Base-by-base conservation (phyloP, 768 basidiomycete species). In the Phallus indusiatus region DNA sequence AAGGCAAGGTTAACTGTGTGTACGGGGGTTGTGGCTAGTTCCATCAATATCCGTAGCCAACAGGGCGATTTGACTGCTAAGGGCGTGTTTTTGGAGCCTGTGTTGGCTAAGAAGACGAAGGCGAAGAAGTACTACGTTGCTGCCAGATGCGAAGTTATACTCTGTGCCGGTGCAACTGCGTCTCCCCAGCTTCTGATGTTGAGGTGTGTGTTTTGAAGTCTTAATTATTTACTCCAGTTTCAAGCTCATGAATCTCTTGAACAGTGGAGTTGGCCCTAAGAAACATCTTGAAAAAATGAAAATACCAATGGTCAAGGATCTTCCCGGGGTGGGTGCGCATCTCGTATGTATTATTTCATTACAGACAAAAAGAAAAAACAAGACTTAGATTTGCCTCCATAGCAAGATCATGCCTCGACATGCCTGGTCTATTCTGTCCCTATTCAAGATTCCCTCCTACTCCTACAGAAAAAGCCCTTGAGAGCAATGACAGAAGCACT, bases 261-360 rank as follows among this genome's bases (percentile, higher is more conserved):
- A 28, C 28, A 70, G 69, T 24, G 79, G 80, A 16, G 68, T 82
- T 52, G 80, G 79, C 21, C 77, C 78, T 4, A 62, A 64, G 11
- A 69, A 69, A 9, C 66, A 74, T 42, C 65, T 80, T 8, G 61
- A 69, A 20, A 59, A 60, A 24, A 65, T 72, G 34, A 68, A 64
- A n/a, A 68, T 72, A 21, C 55, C 59, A 5, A 64, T 72, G 1
- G 61, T 73, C 16, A 65, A 66, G 42, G 69, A 74, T 52, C 64
- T 71, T 10, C 68, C 72, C 2, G 73, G 71, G 11, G 71, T 75
- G 6, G 74, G 75, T 18, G 49, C 58, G 9, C 61, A 68, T 56
- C 64, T 75, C 12, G 59, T 54, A 20, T 3, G 17, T 54, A 21
- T 20, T 54, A 21, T 20, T 47, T 60, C 9, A 11, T 48, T 21